These are phyloP conservation scores for Sphaceloma murrayae DNA, from an alignment of 2,329 filamentous ascomycete genomes.

Conservation along the genomic window DNA sequence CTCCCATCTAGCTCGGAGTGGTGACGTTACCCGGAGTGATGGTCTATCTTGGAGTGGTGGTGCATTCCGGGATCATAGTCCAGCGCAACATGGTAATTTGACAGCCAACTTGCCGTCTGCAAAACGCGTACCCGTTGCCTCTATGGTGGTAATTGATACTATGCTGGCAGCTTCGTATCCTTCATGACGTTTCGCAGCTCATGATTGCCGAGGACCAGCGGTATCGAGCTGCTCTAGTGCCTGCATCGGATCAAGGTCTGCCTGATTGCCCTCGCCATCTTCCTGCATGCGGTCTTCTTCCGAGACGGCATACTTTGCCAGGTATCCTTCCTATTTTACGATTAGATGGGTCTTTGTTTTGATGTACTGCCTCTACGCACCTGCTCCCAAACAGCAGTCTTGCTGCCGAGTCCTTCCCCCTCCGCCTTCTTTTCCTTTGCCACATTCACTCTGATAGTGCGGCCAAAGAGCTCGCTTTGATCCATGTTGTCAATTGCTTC, in stretches of 20 bases:
- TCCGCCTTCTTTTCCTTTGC: constrained; percentile 87
- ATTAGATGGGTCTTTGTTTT: constrained; percentile 17
- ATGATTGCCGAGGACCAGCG: constrained; percentile 83
- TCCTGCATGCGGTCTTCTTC: constrained; percentile 63
- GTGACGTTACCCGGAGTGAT: no score
- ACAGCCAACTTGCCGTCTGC: no score
- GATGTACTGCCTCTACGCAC: constrained; percentile 42
- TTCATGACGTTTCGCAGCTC: no score
- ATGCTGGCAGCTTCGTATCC: no score
- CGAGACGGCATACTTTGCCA: constrained; percentile 75
- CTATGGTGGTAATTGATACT: no score
- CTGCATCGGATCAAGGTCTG: constrained; percentile 80
- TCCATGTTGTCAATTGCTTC: constrained; percentile 99
- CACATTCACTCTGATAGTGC: constrained; percentile 80
- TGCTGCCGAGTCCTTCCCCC: constrained; percentile 80
- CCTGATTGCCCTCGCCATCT: constrained; percentile 44
- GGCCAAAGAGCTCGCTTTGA: constrained; percentile 86
- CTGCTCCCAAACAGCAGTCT: constrained; percentile 95
- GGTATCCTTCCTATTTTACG: constrained; percentile 69
- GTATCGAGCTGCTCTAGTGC: constrained; percentile 88
- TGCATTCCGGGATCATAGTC: no score
- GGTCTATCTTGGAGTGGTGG: no score
- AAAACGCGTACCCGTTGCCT: no score
- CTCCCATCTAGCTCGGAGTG: no score
- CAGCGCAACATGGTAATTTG: no score